A percentile compares a stretch with the other conserved stretches of the same genome.
Conservation (phyloP, 2,329 filamentous ascomycete species). For the Alternaria brassicicola region DNA sequence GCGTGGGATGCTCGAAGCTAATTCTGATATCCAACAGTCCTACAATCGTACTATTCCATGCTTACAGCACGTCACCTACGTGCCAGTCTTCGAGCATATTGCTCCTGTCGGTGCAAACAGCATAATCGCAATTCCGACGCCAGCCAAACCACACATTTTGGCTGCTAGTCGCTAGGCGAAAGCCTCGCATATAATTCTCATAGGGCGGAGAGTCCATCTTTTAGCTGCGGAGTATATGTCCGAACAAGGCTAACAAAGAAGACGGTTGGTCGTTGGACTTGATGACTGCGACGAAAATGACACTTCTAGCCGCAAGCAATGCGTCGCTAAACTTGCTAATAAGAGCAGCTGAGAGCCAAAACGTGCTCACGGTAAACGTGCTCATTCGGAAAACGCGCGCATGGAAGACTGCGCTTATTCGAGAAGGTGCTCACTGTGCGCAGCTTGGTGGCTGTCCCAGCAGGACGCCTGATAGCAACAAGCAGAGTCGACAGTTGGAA, state of each 20-base stretch:
- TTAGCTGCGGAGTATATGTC: not conserved
- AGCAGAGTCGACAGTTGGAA: too few relatives aligned
- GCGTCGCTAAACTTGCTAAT: not conserved
- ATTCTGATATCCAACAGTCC: not conserved
- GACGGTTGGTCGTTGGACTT: not conserved
- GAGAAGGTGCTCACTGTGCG: not conserved
- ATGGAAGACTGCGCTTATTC: not conserved
- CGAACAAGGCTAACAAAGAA: not conserved
- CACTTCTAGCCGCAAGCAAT: not conserved
- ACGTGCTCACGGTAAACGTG: not conserved
- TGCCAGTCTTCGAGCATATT: not conserved
- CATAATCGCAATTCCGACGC: too few relatives aligned
- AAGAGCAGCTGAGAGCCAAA: not conserved
- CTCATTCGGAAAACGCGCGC: not conserved
- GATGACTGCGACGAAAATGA: not conserved
- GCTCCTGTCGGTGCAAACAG: not conserved
- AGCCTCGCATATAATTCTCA: not conserved
- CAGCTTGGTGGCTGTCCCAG: not conserved
- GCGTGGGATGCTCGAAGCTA: not conserved
- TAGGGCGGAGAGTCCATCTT: not conserved
- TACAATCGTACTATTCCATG: not conserved
- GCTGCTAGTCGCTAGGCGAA: fast-evolving
- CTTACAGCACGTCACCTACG: not conserved
- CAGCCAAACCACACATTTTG: fast-evolving
- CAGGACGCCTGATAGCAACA: not conserved